Percentiles rank a stretch among this genome's conserved stretches.
Evolutionary conservation across 805 yeast species (phyloP).

Genomic region (Lachancea mirantina): DNA sequence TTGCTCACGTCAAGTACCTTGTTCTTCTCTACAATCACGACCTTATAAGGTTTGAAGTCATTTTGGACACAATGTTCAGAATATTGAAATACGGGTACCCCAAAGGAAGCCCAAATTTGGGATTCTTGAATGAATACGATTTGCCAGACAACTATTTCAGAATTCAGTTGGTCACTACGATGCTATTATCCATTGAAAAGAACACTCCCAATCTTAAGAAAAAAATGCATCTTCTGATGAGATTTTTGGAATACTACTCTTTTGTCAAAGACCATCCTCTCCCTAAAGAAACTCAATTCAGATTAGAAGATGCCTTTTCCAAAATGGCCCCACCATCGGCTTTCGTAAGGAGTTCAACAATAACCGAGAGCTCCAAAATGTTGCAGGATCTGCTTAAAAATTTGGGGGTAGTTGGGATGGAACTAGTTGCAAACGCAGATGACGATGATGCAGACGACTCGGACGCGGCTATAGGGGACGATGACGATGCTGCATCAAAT

Average conservation of each 20-base stretch:
- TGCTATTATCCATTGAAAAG: conserved; percentile 33
- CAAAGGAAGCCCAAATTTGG: conserved; percentile 47
- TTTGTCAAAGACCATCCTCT: conserved; percentile 54
- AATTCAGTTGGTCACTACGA: conserved; percentile 44
- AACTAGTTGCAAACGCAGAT: conserved; percentile 29
- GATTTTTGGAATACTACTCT: conserved; percentile 65
- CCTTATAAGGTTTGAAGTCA: conserved; percentile 39
- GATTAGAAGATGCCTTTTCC: conserved; percentile 39
- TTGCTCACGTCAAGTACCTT: conserved; percentile 55
- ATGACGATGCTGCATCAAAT: conserved; percentile 4
- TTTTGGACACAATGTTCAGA: conserved; percentile 47
- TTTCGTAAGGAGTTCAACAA: conserved; percentile 32
- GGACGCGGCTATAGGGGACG: conserved; percentile 12
- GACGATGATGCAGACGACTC: conserved; percentile 24
- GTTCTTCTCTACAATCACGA: conserved; percentile 47
- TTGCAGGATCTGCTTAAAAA: conserved; percentile 21
- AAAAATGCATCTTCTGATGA: conserved; percentile 38
- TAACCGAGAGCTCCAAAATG: conserved; percentile 38
- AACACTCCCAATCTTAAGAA: conserved; percentile 14
- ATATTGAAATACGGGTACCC: conserved; percentile 62
- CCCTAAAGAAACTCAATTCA: conserved; percentile 56
- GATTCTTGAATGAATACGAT: conserved; percentile 42
- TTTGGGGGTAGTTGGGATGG: conserved; percentile 22
- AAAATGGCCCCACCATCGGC: conserved; percentile 21
- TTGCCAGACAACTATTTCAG: conserved; percentile 65